Evolutionary conservation across 495 filamentous ascomycete species (phyloP), one percentile per base, ranked within the genome.

Genomic region (Diplogelasinospora grovesii): DNA sequence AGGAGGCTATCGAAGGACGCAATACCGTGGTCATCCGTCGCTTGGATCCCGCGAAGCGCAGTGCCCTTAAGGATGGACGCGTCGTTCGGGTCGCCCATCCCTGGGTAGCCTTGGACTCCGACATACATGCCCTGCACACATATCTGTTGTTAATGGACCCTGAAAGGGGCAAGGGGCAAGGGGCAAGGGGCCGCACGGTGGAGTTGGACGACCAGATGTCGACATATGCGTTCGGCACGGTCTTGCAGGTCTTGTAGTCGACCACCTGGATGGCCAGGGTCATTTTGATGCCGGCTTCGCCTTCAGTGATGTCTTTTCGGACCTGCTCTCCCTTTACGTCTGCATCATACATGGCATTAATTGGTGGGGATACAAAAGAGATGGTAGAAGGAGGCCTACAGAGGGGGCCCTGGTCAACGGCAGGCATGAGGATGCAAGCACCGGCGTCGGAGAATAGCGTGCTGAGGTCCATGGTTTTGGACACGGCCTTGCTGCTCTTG

Each of bases 231-330:
- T 75, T 64, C 1, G 70, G 61, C 3, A 82, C 62, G 1, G 73
- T 67, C 36, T 79, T 52, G 64, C 77, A 83, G 39, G 70, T 78
- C 44, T 70, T 71, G 50, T 63, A 69, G 56, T 82, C 73, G 43
- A 82, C 68, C 14, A 82, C 55, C 49, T 80, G 76, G 53, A 82
- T 69, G 45, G 77, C 78, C 34, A 82, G 61, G 24, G 71, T 74
- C 34, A 81, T 60, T 24, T 70, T 65, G 36, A 82, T 66, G 39
- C 81, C 79, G 10, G 45, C 47, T 50, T 82, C 65, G n/a, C 57
- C 62, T 28, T 78, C 71, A 11, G 62, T 60, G 30, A 83, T 62
- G 46, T 81, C 63, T 36, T 65, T 52, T 22, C 78, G 69, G 50
- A 82, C 71, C 11, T 62, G 52, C 45, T 67, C 61, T 25, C 64